Evolutionary conservation across 2,329 filamentous ascomycete genomes (phyloP).

Genomic region (Paraphaeosphaeria minitans): DNA sequence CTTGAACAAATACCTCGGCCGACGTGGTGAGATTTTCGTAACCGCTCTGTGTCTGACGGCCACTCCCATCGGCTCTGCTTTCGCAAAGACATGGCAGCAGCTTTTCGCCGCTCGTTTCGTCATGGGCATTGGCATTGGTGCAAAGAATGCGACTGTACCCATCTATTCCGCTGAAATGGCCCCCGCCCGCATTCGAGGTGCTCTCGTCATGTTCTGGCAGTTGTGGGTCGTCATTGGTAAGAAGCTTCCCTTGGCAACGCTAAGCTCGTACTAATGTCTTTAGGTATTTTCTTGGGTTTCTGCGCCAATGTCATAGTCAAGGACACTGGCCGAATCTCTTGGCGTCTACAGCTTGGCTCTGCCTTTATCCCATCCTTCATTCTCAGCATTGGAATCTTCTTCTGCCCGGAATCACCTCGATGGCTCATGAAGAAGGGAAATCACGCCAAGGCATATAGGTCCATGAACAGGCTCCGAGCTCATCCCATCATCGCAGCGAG

Average conservation of each 20-base stretch:
- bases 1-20: slow-evolving; percentile 46
- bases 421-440: slow-evolving; percentile 48
- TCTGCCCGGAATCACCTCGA: slow-evolving; percentile 48
- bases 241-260: slow-evolving; percentile 19
- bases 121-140: slow-evolving; percentile 44
- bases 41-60: slow-evolving; percentile 43
- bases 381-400: slow-evolving; percentile 42
- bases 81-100: slow-evolving; percentile 44
- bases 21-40: slow-evolving; percentile 46
- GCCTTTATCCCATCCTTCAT: slow-evolving; percentile 48
- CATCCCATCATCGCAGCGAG: slow-evolving; percentile 42
- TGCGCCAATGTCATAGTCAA: slow-evolving; percentile 56
- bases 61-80: slow-evolving; percentile 46
- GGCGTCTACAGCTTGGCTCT: slow-evolving; percentile 46
- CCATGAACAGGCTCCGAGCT: slow-evolving; percentile 52
- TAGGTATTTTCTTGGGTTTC: slow-evolving; percentile 53
- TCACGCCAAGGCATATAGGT: slow-evolving; percentile 51
- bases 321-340: slow-evolving; percentile 43
- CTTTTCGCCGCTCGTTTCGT: slow-evolving; percentile 44
- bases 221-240: slow-evolving; percentile 45
- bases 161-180: slow-evolving; percentile 45
- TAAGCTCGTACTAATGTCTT: slow-evolving; percentile 17
- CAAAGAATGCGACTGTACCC: slow-evolving; percentile 42
- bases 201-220: slow-evolving; percentile 49
- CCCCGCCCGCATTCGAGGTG: slow-evolving; percentile 41